These are phyloP conservation scores for Leptoxyphium fumago DNA, from an alignment of 2,329 filamentous ascomycete species.

Conservation along the genomic window DNA sequence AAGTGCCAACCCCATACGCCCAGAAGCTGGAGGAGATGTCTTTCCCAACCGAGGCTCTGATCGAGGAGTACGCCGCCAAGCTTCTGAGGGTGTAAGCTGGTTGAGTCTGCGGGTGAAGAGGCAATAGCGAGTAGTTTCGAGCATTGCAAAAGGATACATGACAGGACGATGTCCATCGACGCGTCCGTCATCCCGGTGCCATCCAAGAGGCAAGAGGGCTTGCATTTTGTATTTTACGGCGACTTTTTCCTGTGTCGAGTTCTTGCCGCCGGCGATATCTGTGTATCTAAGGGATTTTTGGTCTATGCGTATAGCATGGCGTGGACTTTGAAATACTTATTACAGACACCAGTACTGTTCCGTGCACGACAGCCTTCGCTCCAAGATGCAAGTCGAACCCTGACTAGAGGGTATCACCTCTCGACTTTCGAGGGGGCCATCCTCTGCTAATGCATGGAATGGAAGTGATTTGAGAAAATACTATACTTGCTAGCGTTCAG, in stretches of 20 bases:
- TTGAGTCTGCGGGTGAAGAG: too few relatives aligned
- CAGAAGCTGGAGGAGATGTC: slow-evolving; percentile 84
- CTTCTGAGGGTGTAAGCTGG: slow-evolving; percentile 53
- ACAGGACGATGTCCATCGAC: too few relatives aligned
- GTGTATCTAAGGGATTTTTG: neutral
- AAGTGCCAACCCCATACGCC: slow-evolving; percentile 94
- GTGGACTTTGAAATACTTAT: neutral
- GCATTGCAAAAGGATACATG: too few relatives aligned
- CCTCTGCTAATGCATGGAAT: too few relatives aligned
- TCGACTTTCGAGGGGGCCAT: too few relatives aligned
- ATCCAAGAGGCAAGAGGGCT: neutral
- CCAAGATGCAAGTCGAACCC: too few relatives aligned
- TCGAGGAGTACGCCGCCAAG: slow-evolving; percentile 80
- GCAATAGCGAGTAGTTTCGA: too few relatives aligned
- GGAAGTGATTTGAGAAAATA: too few relatives aligned
- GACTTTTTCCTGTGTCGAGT: neutral
- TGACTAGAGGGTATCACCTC: too few relatives aligned
- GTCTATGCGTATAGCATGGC: neutral
- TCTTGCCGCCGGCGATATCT: neutral
- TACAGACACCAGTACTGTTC: neutral
- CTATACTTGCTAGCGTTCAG: too few relatives aligned
- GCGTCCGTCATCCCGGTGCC: too few relatives aligned
- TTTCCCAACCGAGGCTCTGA: slow-evolving; percentile 82
- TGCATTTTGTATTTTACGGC: neutral
- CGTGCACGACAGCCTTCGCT: too few relatives aligned